These are phyloP conservation scores for Cyberlindnera maritima DNA, from an alignment of 805 yeast species.

Conservation along the genomic window DNA sequence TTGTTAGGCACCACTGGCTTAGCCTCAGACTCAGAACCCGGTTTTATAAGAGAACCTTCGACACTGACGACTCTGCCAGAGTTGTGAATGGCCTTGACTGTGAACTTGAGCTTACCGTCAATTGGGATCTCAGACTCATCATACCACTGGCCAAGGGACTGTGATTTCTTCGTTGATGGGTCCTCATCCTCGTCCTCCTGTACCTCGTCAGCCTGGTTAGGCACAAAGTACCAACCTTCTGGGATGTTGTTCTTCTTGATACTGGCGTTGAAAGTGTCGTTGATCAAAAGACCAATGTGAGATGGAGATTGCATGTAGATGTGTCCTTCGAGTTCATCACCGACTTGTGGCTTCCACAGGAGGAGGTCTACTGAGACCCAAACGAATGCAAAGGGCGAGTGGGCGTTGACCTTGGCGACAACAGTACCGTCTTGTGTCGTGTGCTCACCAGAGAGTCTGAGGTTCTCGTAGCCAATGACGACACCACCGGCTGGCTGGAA, in stretches of 20 bases:
- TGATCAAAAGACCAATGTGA: slow-evolving; percentile 86
- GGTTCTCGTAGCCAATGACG: slow-evolving; percentile 72
- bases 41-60: slow-evolving; percentile 69
- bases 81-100: slow-evolving; percentile 66
- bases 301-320: slow-evolving; percentile 91
- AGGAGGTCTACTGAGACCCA: slow-evolving; percentile 85
- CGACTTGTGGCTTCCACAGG: slow-evolving; percentile 89
- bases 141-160: slow-evolving; percentile 75
- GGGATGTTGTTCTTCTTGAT: slow-evolving; percentile 86
- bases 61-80: slow-evolving; percentile 82
- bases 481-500: slow-evolving; percentile 74
- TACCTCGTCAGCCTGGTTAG: slow-evolving; percentile 67
- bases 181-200: slow-evolving; percentile 25
- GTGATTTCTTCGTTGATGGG: slow-evolving; percentile 18
- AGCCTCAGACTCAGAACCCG: slow-evolving; percentile 46
- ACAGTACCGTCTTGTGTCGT: slow-evolving; percentile 40
- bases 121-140: slow-evolving; percentile 71
- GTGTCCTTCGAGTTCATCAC: slow-evolving; percentile 83
- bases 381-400: slow-evolving; percentile 82
- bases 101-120: slow-evolving; percentile 80
- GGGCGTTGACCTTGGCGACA: slow-evolving; percentile 62
- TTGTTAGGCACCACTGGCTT: slow-evolving; percentile 48
- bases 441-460: slow-evolving; percentile 47
- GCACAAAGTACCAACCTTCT: slow-evolving; percentile 78
- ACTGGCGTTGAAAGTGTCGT: slow-evolving; percentile 93